These are phyloP conservation scores for Paecilomyces formosus DNA, from an alignment of 2,329 filamentous ascomycete genomes.

Conservation along the genomic window DNA sequence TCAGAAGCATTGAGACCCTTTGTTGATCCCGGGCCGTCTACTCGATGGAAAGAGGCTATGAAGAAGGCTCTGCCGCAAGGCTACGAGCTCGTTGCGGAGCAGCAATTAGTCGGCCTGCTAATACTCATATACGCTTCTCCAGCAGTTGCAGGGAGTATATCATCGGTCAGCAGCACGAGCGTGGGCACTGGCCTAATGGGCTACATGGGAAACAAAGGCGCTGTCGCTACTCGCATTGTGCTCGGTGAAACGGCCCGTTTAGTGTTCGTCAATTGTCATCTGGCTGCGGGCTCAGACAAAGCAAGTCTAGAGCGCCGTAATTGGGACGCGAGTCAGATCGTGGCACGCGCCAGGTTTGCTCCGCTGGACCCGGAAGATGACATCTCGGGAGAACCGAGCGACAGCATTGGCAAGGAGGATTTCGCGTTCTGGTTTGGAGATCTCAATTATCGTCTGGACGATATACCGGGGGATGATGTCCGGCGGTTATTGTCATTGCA, in stretches of 20 bases:
- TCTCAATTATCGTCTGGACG: conserved; percentile 86
- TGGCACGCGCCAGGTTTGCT: conserved; percentile 68
- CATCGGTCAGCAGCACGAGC: conserved; percentile 70
- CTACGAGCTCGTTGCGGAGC: conserved; percentile 68
- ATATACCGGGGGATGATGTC: conserved; percentile 84
- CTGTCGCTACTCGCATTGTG: conserved; percentile 71
- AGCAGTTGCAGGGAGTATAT: conserved; percentile 64
- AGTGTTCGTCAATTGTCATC: conserved; percentile 85
- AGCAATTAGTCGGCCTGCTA: conserved; percentile 80
- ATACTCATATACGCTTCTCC: conserved; percentile 81
- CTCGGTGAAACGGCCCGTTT: conserved; percentile 84
- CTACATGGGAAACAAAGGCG: conserved; percentile 95
- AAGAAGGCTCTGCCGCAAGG: conserved; percentile 66
- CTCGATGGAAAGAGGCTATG: conserved; percentile 74
- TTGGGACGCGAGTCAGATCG: conserved; percentile 80
- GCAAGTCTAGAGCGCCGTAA: conserved; percentile 72
- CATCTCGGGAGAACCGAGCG: conserved; percentile 47
- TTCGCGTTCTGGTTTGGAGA: conserved; percentile 96
- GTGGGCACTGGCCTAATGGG: conserved; percentile 87
- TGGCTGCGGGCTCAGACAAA: conserved; percentile 79
- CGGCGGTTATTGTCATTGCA: conserved; percentile 76
- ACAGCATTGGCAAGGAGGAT: conserved; percentile 79
- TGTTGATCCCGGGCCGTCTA: conserved; percentile 61
- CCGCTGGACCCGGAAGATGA: conserved; percentile 61
- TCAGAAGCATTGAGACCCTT: conserved; percentile 72